These are phyloP conservation scores for Alternaria arbusti DNA, from an alignment of 2,329 filamentous ascomycete genomes.

Conservation along the genomic window DNA sequence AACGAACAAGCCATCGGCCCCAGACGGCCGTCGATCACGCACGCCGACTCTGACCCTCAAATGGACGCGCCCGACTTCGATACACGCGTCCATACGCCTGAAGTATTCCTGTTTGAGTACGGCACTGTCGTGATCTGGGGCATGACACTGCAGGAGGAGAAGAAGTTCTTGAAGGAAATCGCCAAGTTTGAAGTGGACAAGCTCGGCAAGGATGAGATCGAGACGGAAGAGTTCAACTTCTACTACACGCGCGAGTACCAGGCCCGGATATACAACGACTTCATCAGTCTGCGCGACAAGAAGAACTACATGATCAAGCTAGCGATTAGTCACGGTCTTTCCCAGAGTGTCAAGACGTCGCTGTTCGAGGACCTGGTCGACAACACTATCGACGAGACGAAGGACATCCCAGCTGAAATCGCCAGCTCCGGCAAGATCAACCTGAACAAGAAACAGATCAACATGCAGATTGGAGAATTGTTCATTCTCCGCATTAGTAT, in stretches of 20 bases:
- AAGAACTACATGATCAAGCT: conserved; percentile 98
- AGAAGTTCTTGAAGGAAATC: conserved; percentile 89
- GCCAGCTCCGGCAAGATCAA: conserved; percentile 91
- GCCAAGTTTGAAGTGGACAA: conserved; percentile 94
- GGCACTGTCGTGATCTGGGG: conserved; percentile 98
- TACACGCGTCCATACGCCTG: conserved; percentile 86
- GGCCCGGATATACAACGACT: conserved; percentile 98
- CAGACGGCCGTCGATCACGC: conserved; percentile 32
- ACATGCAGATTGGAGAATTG: conserved; percentile 98
- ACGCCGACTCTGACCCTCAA: conserved; percentile 41
- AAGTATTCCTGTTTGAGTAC: conserved; percentile 96
- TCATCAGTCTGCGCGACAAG: conserved; percentile 93
- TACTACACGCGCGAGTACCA: conserved; percentile 99
- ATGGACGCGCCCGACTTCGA: conserved; percentile 74
- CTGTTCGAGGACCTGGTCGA: conserved; percentile 95
- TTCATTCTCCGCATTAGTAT: conserved; percentile 99
- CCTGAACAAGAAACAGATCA: conserved; percentile 87
- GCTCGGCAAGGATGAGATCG: conserved; percentile 83
- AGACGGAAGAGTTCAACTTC: conserved; percentile 98
- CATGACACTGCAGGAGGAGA: conserved; percentile 89
- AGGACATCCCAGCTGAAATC: conserved; percentile 91
- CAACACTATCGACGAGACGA: conserved; percentile 90
- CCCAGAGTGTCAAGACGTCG: conserved; percentile 97
- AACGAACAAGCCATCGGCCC: conserved; percentile 34
- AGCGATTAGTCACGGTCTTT: conserved; percentile 92